Percentiles rank a stretch among this genome's conserved stretches.
Conservation (phyloP, 2,329 filamentous ascomycete species). For the Ceratocystis colombiana region DNA sequence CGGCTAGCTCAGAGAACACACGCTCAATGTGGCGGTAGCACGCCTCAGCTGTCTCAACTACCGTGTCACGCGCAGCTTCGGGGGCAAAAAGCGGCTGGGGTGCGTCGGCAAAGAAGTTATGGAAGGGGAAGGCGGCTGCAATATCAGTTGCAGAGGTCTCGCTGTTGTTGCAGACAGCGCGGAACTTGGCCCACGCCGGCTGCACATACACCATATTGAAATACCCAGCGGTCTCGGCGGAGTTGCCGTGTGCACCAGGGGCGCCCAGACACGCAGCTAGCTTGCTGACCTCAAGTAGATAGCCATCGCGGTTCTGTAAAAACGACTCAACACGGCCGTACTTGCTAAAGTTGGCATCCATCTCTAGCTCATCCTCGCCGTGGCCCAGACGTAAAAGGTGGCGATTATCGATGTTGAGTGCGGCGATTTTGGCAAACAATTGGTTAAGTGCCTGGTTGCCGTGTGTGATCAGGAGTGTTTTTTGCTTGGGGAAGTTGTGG, state of each 20-base stretch:
- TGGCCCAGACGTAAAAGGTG: slow-evolving; percentile 88
- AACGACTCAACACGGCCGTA: slow-evolving; percentile 92
- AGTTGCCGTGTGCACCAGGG: slow-evolving; percentile 88
- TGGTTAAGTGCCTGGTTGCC: slow-evolving; percentile 98
- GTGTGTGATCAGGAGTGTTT: slow-evolving; percentile 85
- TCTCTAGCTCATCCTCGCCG: slow-evolving; percentile 86
- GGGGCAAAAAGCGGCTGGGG: slow-evolving; percentile 74
- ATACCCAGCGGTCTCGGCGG: slow-evolving; percentile 92
- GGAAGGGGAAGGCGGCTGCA: slow-evolving; percentile 71
- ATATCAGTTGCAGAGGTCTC: slow-evolving; percentile 49
- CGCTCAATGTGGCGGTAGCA: slow-evolving; percentile 83
- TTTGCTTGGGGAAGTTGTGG: slow-evolving; percentile 89
- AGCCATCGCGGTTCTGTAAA: slow-evolving; percentile 70
- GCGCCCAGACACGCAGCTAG: slow-evolving; percentile 76
- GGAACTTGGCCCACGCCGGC: slow-evolving; percentile 81
- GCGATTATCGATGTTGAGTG: slow-evolving; percentile 86
- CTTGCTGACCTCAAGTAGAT: slow-evolving; percentile 73
- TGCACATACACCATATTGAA: slow-evolving; percentile 88
- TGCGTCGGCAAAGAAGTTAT: slow-evolving; percentile 74
- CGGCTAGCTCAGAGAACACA: slow-evolving; percentile 84
- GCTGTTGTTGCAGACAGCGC: slow-evolving; percentile 40
- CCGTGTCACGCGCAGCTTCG: slow-evolving; percentile 52
- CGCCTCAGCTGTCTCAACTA: slow-evolving; percentile 67
- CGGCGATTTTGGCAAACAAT: slow-evolving; percentile 95
- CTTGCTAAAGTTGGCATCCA: slow-evolving; percentile 82